Evolutionary conservation across 2,329 filamentous ascomycete species (phyloP), one percentile per base, ranked within the genome.

Genomic region (Ophiostoma piceae): DNA sequence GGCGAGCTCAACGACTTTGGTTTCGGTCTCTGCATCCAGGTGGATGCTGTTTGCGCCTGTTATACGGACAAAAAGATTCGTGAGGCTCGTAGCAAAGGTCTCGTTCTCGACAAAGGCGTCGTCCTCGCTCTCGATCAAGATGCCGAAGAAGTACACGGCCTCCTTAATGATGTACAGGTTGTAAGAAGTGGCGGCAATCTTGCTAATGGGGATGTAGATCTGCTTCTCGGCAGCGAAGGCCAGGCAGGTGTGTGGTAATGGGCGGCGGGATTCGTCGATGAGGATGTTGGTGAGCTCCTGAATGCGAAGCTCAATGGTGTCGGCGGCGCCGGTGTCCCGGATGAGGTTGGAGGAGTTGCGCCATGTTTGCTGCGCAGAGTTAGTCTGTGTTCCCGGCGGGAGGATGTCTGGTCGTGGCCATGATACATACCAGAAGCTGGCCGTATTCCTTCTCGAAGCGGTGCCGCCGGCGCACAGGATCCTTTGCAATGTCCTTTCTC

Each of bases 71-170:
- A 97, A 85, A 71, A 99, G 86, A 74, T 92, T 92, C 76, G 96
- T 95, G 76, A 99, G 80, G 75, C 92, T 94, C 71, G 89, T 87
- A 2, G 95, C 92, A 78, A 99, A 99, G 69, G 87, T 85, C 41
- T 90, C 87, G 76, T 91, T 96, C 76, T 96, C 92, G 66, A 97
- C 87, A 76, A 98, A 96, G 47, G 93, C 92, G 77, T 97, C 95
- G 80, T 97, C 94, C 79, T 98, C 95, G 78, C 93, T 95, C 80
- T 99, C 95, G 75, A 98, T 92, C 73, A 99, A 85, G 19, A 92
- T 93, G 70, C 92, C 92, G 79, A 97, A 97, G 77, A 97, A 89
- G 57, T 90, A 83, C 51, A 97, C 90, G 35, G 92, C 91, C 76
- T 94, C 91, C 73, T 90, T 89, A 74, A 98, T 90, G 76, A 97